A percentile compares a stretch with the other conserved stretches of the same genome.
Conservation (phyloP, 2,329 filamentous ascomycete species). For the Ploettnerulaceae sp. region DNA sequence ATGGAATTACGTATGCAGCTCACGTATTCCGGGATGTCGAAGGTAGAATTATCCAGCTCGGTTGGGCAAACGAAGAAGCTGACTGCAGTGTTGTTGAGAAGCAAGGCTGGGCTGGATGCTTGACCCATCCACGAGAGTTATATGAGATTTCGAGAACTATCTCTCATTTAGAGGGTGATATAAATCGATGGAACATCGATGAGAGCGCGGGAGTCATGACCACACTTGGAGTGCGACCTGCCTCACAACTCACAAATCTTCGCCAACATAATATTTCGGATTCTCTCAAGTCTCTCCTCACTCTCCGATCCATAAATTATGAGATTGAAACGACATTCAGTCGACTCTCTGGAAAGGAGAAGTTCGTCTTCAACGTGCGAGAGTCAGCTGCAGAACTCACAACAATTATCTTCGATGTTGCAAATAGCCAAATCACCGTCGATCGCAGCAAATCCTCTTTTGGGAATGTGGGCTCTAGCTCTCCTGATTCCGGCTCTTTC, state of each 20-base stretch:
- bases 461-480: constrained; percentile 9
- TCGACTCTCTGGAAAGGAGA: constrained; percentile 11
- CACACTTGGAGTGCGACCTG: constrained; percentile 20
- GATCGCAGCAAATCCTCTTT: constrained; percentile 16
- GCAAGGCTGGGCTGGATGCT: constrained; percentile 24
- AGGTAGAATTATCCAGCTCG: constrained; percentile 18
- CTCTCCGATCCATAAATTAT: constrained; percentile 14
- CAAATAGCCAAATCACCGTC: constrained; percentile 12
- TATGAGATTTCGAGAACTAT: constrained; percentile 19
- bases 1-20: constrained; percentile 22
- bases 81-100: constrained; percentile 6
- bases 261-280: neutral
- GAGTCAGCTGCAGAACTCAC: constrained; percentile 18
- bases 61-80: constrained; percentile 23
- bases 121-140: constrained; percentile 22
- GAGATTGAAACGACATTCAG: constrained; percentile 18
- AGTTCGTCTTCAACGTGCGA: constrained; percentile 20
- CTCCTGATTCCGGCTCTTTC: constrained; percentile 15
- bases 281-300: constrained; percentile 6
- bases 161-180: neutral
- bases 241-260: constrained; percentile 17
- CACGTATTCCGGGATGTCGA: constrained; percentile 22
- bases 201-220: constrained; percentile 15
- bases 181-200: constrained; percentile 18
- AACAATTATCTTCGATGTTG: constrained; percentile 18